Percentiles rank a stretch among this genome's conserved stretches.
Evolutionary conservation across 2,329 filamentous ascomycete species (phyloP).

Genomic region (Fusarium phyllophilum): DNA sequence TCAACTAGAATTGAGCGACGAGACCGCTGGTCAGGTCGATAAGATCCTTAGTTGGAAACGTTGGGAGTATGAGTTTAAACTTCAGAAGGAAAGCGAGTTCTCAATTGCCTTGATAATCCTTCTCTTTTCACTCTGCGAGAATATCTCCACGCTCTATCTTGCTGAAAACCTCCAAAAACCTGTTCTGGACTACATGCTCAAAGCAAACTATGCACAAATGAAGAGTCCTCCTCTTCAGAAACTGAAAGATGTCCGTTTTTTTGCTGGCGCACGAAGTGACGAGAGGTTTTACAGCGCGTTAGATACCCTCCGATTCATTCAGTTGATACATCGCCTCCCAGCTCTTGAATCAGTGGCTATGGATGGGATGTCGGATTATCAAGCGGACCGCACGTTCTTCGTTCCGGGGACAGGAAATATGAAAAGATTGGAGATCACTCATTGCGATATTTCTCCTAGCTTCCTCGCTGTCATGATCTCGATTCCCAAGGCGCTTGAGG

Average conservation of each 20-base stretch:
- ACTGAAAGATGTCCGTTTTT: not conserved
- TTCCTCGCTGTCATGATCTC: not conserved
- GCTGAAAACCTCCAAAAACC: not conserved
- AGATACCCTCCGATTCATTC: not conserved
- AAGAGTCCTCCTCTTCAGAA: not conserved
- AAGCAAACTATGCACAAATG: not conserved
- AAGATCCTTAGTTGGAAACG: not conserved
- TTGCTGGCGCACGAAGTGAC: not conserved
- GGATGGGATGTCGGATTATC: not conserved
- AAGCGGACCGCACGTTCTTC: not conserved
- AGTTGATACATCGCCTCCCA: not conserved
- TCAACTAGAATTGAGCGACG: accelerated
- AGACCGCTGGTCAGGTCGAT: not conserved
- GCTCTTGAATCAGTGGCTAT: not conserved
- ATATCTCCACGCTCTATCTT: not conserved
- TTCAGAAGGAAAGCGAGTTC: not conserved
- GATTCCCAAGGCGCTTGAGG: not conserved
- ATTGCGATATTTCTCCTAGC: not conserved
- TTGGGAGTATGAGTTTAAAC: not conserved
- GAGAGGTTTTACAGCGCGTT: not conserved
- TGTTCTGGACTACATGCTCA: not conserved
- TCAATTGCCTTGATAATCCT: not conserved
- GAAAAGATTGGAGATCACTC: not conserved
- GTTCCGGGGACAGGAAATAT: not conserved
- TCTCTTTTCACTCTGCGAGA: not conserved